phyloP scores from a whole-genome alignment of 2,329 filamentous ascomycete genomes.

The Cercospora brassicicola region DNA sequence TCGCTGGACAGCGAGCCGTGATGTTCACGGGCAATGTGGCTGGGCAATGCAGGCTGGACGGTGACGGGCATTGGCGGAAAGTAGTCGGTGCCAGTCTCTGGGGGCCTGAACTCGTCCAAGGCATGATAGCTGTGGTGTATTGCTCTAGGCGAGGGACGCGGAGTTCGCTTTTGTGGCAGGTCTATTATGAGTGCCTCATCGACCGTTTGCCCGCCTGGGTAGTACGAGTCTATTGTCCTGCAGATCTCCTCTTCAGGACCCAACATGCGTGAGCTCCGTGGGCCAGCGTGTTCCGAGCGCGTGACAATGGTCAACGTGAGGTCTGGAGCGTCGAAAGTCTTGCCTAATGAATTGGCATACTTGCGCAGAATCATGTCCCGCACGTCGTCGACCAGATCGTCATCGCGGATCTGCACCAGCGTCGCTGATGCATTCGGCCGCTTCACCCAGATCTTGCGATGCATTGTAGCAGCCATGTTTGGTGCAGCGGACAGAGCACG shows the following conservation, averaged over 20 bases:
- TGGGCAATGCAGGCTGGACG: constrained; percentile 44
- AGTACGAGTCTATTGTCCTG: constrained; percentile 76
- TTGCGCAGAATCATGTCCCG: constrained; percentile 89
- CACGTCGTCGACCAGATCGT: constrained; percentile 91
- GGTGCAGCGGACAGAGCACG: constrained; percentile 16
- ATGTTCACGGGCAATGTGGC: constrained; percentile 40
- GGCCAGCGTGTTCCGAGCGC: constrained; percentile 47
- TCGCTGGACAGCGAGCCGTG: constrained; percentile 41
- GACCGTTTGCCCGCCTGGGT: constrained; percentile 80
- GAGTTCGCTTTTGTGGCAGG: constrained; percentile 72
- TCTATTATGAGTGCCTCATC: constrained; percentile 92
- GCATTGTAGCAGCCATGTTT: constrained; percentile 42
- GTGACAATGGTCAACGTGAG: constrained; percentile 74
- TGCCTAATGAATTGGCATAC: constrained; percentile 88
- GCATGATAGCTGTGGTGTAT: constrained; percentile 55
- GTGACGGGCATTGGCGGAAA: constrained; percentile 69
- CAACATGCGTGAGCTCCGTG: constrained; percentile 63
- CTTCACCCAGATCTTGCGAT: constrained; percentile 92
- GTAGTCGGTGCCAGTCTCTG: constrained; percentile 74
- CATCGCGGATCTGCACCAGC: constrained; percentile 77
- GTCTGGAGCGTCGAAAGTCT: constrained; percentile 86
- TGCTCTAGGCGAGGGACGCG: constrained; percentile 72
- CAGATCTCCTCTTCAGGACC: constrained; percentile 84
- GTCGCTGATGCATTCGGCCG: constrained; percentile 82
- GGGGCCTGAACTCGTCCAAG: constrained; percentile 63